phyloP scores from a whole-genome alignment of 345 rosid species.

The Gossypium longicalyx region DNA sequence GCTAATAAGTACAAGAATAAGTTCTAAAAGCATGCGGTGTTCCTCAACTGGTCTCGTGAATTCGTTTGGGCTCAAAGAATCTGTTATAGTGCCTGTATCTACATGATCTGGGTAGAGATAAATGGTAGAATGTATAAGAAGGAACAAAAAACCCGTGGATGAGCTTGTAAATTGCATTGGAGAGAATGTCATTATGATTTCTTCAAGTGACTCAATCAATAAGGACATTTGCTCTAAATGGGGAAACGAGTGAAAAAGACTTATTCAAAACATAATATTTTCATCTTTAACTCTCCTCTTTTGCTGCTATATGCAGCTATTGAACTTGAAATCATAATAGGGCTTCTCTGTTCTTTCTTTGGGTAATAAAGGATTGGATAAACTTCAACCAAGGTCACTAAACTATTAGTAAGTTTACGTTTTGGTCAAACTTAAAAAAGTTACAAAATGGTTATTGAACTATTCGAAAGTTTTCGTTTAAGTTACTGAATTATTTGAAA shows the following conservation, averaged over 20 bases:
- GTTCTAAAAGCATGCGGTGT: neutral
- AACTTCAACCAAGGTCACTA: too few species aligned
- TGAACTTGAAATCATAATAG: neutral
- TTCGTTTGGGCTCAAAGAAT: neutral
- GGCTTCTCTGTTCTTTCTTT: neutral
- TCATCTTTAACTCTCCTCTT: neutral
- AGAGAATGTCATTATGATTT: neutral
- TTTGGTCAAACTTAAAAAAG: too few species aligned
- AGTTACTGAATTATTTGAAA: too few species aligned
- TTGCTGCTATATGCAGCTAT: neutral
- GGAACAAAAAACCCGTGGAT: neutral
- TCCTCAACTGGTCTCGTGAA: neutral
- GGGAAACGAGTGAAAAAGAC: neutral
- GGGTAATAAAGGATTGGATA: neutral
- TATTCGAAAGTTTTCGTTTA: too few species aligned
- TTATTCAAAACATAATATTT: neutral
- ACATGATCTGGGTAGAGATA: neutral
- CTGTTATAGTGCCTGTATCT: neutral
- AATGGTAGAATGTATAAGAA: neutral
- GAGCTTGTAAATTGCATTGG: neutral
- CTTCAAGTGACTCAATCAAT: neutral
- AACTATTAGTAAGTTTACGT: too few species aligned
- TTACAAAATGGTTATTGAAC: too few species aligned
- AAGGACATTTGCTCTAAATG: neutral
- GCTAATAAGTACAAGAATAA: neutral